Base-by-base conservation (phyloP, 306 rosid genomes). In the Hippophae tibetana region DNA sequence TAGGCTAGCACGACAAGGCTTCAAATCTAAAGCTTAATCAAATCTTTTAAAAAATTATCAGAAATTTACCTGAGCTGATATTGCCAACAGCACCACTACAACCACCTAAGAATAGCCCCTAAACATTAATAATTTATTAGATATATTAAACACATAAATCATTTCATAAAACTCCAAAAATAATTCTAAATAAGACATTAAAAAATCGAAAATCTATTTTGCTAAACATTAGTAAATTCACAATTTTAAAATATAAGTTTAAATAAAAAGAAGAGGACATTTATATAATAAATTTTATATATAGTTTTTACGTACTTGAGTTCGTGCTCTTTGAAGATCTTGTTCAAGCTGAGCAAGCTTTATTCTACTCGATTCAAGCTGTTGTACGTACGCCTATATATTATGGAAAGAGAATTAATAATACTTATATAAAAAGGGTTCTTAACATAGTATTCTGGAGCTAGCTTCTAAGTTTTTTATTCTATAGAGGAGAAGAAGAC, bases 271-370 rank as follows among this genome's bases (percentile, higher is more conserved):
- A 18, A 18, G 23, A 18, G 1, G 1, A 18, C 23, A 18, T 18
- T 18, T 18, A 18, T 18, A 18, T 18, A 18, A 18, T 18, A 18
- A 18, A 18, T 18, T 18, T 18, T 18, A 18, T 18, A 18, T 18
- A 18, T 18, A 18, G 23, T 18, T 18, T 18, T 18, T 18, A 18
- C 23, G 23, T 18, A 18, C 98, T 89, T 87, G 96, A 38, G 96
- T 79, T 7, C 98, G 92, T 1, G 92, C 87, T 85, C 86, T 76
- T 66, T 87, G 95, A 67, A 92, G 89, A 48, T 92, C 95, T 72
- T 87, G 92, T 66, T 92, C 98, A 9, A 92, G 78, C 76, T 83
- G 94, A 9, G 83, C 59, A 25, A 92, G 87, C 82, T 89, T 87
- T 55, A 85, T 76, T 67, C 95, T 78, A 78, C 98, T 92, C 23